Conservation (phyloP, 1,284 basidiomycete genomes). For the Vanrija humicola region DNA sequence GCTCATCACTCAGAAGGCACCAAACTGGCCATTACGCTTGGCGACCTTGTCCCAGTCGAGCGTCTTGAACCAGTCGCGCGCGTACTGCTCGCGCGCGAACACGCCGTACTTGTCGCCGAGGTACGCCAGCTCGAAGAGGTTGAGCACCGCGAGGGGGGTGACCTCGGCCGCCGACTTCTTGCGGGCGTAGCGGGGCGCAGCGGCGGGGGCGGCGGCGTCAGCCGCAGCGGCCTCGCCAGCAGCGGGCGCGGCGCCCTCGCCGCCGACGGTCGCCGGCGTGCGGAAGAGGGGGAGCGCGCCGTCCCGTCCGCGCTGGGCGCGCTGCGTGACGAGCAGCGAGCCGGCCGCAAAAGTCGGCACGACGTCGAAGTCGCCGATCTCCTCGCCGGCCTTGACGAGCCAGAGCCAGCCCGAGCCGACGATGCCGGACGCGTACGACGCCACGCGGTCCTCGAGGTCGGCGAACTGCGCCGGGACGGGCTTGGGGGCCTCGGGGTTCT, state of each 20-base stretch:
- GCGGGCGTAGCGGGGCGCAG: constrained; percentile 1
- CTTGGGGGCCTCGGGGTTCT: constrained; percentile 30
- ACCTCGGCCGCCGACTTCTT: not conserved
- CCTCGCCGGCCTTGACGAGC: constrained; percentile 49
- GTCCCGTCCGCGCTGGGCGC: constrained; percentile 44
- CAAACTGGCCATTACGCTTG: constrained; percentile 13
- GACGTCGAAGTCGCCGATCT: constrained; percentile 32
- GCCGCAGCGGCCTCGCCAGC: not conserved
- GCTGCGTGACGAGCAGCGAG: constrained; percentile 68
- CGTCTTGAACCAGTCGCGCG: constrained; percentile 82
- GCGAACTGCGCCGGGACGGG: constrained; percentile 25
- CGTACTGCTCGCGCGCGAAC: constrained; percentile 88
- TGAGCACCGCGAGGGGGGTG: constrained; percentile 63
- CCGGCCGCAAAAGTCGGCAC: constrained; percentile 76
- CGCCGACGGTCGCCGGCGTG: constrained; percentile 17
- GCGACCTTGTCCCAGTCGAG: constrained; percentile 76
- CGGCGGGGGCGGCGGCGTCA: not conserved
- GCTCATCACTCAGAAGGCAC: not conserved
- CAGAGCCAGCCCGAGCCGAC: constrained; percentile 64
- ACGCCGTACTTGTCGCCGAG: constrained; percentile 82
- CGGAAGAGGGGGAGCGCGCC: constrained; percentile 24
- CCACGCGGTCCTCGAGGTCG: constrained; percentile 37
- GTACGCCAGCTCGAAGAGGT: constrained; percentile 89
- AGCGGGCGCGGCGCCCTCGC: not conserved
- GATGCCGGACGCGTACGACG: constrained; percentile 46